Evolutionary conservation across 306 rosid genomes (phyloP).

Genomic region (Lithocarpus polystachyus): DNA sequence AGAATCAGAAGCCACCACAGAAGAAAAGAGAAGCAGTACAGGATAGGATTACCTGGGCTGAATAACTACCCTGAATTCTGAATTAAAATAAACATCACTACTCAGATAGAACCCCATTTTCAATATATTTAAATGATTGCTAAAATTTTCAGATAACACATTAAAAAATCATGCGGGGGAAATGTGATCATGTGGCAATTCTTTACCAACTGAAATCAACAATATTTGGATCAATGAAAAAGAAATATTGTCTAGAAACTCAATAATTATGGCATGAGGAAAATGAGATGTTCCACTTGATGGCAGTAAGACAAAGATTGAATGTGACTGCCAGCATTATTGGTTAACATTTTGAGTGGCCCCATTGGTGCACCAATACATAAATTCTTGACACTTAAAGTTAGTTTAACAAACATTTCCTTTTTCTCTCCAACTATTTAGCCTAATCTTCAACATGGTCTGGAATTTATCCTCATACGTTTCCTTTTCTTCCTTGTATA

Average conservation of each 20-base stretch:
- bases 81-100: not conserved
- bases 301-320: not conserved
- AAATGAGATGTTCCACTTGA: not conserved
- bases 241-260: no score
- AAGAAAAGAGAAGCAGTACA: not conserved
- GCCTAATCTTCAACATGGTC: not conserved
- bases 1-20: not conserved
- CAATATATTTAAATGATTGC: not conserved
- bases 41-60: not conserved
- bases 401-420: not conserved
- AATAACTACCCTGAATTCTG: not conserved
- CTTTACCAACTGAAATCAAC: not conserved
- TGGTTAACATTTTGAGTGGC: not conserved
- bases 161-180: not conserved
- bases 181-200: not conserved
- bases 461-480: not conserved
- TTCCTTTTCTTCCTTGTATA: not conserved
- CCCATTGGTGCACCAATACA: not conserved
- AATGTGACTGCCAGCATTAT: not conserved
- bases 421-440: not conserved
- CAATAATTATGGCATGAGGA: not conserved
- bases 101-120: not conserved
- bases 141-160: not conserved
- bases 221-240: no score
- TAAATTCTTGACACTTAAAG: not conserved